These are phyloP conservation scores for Przewalskia tangutica DNA, from an alignment of 257 asterid species.

Conservation along the genomic window DNA sequence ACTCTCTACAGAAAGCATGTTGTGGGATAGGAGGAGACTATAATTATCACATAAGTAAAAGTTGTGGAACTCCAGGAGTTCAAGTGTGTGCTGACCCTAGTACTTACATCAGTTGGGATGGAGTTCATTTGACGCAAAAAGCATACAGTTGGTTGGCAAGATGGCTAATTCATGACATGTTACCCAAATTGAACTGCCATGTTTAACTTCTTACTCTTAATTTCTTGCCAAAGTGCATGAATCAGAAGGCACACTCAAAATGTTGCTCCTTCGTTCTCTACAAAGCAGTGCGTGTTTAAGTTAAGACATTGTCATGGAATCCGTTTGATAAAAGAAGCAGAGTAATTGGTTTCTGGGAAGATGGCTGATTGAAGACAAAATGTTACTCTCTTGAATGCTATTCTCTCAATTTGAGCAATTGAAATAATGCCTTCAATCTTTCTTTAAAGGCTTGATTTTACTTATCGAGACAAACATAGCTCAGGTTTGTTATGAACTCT, in stretches of 20 bases:
- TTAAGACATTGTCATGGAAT: too few relatives aligned
- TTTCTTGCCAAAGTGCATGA: neutral
- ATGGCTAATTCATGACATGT: neutral
- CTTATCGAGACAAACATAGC: too few relatives aligned
- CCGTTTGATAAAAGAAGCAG: too few relatives aligned
- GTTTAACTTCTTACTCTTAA: neutral
- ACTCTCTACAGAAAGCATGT: conserved; percentile 9
- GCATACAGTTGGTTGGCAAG: conserved; percentile 8
- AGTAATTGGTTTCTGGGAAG: too few relatives aligned
- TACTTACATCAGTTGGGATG: conserved; percentile 20
- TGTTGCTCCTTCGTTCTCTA: too few relatives aligned
- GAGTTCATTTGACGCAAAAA: conserved; percentile 17
- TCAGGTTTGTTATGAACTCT: neutral
- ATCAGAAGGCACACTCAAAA: neutral
- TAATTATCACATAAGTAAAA: conserved; percentile 1
- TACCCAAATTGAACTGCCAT: neutral
- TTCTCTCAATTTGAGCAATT: too few relatives aligned
- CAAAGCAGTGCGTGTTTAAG: too few relatives aligned
- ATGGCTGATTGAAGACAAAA: too few relatives aligned
- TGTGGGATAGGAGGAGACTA: conserved; percentile 23
- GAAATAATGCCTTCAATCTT: neutral
- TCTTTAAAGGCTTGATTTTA: too few relatives aligned
- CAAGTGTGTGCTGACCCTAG: conserved; percentile 7
- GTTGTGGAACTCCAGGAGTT: conserved; percentile 13
- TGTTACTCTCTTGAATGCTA: too few relatives aligned